A percentile compares a stretch with the other conserved stretches of the same genome.
Conservation (phyloP, 2,329 filamentous ascomycete genomes). For the Cladosporium cucumerinum region DNA sequence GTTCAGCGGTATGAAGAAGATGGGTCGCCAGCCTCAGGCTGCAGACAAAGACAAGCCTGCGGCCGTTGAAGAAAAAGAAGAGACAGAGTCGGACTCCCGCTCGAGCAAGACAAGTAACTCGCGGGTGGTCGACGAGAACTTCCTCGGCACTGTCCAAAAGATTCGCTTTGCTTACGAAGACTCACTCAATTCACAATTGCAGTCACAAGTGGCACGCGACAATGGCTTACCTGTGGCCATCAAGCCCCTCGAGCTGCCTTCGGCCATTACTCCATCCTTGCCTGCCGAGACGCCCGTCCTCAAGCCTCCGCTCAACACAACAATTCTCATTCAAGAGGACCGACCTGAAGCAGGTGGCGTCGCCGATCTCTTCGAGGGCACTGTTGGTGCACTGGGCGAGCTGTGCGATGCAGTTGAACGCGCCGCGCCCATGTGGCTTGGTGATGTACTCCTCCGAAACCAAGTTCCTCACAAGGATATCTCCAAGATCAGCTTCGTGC, state of each 20-base stretch:
- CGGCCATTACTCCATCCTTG: constrained; percentile 64
- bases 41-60: constrained; percentile 70
- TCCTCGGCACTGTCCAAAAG: constrained; percentile 68
- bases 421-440: constrained; percentile 85
- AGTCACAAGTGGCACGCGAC: constrained; percentile 31
- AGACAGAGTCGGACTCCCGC: constrained; percentile 54
- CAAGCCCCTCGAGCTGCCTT: constrained; percentile 51
- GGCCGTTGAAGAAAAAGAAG: constrained; percentile 67
- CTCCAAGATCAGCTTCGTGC: constrained; percentile 89
- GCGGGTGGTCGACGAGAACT: constrained; percentile 71
- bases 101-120: constrained; percentile 59
- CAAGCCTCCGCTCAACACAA: constrained; percentile 64
- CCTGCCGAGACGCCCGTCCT: constrained; percentile 73
- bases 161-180: constrained; percentile 72
- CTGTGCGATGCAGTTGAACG: constrained; percentile 83
- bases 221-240: constrained; percentile 33
- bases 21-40: constrained; percentile 58
- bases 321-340: constrained; percentile 64
- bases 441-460: constrained; percentile 80
- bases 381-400: constrained; percentile 70
- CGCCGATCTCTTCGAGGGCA: constrained; percentile 88
- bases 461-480: constrained; percentile 82
- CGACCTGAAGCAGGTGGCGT: constrained; percentile 60
- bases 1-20: constrained; percentile 75
- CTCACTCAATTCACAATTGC: constrained; percentile 51